These are phyloP conservation scores for Mucuna pruriens DNA, from an alignment of 306 rosid genomes.

Conservation along the genomic window DNA sequence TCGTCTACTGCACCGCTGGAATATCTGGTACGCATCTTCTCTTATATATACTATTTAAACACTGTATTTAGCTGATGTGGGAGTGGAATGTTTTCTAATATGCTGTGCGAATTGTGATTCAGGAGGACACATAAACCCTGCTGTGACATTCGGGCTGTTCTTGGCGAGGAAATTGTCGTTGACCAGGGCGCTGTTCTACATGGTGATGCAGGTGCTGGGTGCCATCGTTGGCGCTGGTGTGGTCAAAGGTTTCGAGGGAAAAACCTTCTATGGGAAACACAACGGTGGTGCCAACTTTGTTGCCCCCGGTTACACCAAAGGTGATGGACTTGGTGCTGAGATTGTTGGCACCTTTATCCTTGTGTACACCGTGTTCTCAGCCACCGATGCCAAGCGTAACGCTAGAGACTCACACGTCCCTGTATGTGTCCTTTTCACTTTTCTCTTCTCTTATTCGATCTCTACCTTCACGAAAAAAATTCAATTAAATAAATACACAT, in stretches of 20 bases:
- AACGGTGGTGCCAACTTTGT: conserved; percentile 82
- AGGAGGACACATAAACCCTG: conserved; percentile 61
- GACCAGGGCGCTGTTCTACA: conserved; percentile 81
- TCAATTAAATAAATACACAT: neutral
- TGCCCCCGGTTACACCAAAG: conserved; percentile 76
- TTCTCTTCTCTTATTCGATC: too few relatives aligned
- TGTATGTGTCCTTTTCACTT: conserved; percentile 43
- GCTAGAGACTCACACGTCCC: conserved; percentile 72
- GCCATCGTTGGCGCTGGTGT: conserved; percentile 66
- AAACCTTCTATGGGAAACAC: neutral
- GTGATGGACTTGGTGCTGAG: conserved; percentile 67
- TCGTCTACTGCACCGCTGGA: conserved; percentile 94
- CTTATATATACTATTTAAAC: too few relatives aligned
- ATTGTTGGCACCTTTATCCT: conserved; percentile 55
- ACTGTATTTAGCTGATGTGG: too few relatives aligned
- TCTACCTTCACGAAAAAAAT: neutral
- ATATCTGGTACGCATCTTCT: conserved; percentile 96
- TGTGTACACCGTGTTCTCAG: conserved; percentile 76
- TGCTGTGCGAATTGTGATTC: neutral
- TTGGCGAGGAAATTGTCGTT: conserved; percentile 87
- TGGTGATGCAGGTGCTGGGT: conserved; percentile 82
- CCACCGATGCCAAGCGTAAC: conserved; percentile 93
- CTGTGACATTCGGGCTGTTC: conserved; percentile 77
- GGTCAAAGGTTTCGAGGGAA: conserved; percentile 56
- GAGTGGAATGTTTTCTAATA: too few relatives aligned